Evolutionary conservation across 2,329 filamentous ascomycete genomes (phyloP), one percentile per base, ranked within the genome.

Genomic region (Biscogniauxia sp.): DNA sequence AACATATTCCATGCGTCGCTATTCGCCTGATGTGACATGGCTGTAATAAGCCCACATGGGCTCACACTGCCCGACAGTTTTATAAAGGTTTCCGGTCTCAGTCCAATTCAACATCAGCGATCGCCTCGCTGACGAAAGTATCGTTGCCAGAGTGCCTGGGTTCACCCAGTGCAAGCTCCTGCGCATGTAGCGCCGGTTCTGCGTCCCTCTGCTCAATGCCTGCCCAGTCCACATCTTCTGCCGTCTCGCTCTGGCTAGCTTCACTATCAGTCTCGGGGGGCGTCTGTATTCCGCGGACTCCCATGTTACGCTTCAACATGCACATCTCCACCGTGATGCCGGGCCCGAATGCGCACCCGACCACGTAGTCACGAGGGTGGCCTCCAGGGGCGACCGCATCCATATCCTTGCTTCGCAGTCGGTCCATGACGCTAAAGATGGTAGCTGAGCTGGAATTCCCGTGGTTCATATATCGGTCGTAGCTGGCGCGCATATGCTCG

Each of bases 381-480:
- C 81, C 82, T 1, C 72, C 79, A 0, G 84, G 83, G 0, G 84
- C 82, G 7, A 83, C 55, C 3, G 76, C 77, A 60, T 87, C 84
- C 84, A 88, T 88, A 9, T 86, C 84, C 66, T 84, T 84, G 20
- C 76, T 71, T 5, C 88, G 78, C 66, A 91, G 67, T 13, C 82
- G 79, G 64, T 90, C 80, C 72, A 91, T 76, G 0, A 92, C 88
- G 63, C 85, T 86, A 66, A 90, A 84, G 13, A 91, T 85, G 2
- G 88, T 90, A 8, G 88, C 86, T 1, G 87, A 90, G 62, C 85
- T 88, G 45, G 84, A 86, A 74, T 91, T 92, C 1, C 89, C 88
- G 66, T 86, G 85, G 56, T 84, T 83, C 55, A 86, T 85, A 67
- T 91, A 91, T 19, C 86, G 84, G 63, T 89, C 84, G 69, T 88